phyloP scores from a whole-genome alignment of 176 grass and related monocot species.

The Oryza coarctata region DNA sequence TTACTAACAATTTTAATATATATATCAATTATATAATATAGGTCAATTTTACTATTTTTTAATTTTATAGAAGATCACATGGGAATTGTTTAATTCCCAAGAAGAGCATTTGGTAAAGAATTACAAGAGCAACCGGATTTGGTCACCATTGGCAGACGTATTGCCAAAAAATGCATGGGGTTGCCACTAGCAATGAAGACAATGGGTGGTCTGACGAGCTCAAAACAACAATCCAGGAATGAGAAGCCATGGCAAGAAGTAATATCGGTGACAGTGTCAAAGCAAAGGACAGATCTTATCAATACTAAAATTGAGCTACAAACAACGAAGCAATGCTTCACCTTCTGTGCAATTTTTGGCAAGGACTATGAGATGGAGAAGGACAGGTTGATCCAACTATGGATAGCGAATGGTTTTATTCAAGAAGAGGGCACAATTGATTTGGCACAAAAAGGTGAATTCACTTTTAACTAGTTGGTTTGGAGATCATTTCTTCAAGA shows the following conservation, averaged over 20 bases:
- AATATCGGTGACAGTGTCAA: neutral
- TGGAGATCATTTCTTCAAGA: conserved; percentile 37
- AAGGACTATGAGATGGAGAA: neutral
- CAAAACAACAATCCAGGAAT: neutral
- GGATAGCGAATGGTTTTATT: conserved; percentile 36
- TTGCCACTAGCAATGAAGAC: neutral
- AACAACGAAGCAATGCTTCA: conserved; percentile 18
- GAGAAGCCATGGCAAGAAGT: neutral
- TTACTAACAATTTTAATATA: too few relatives aligned
- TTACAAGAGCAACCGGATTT: neutral
- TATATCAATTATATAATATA: too few relatives aligned
- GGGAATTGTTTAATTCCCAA: conserved; percentile 31
- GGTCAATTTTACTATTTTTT: too few relatives aligned
- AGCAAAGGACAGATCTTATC: neutral
- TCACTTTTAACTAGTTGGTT: neutral
- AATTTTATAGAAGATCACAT: too few relatives aligned
- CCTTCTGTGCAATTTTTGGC: conserved; percentile 6
- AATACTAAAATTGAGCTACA: neutral
- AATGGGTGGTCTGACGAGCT: conserved; percentile 17
- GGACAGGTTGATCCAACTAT: conserved; percentile 16
- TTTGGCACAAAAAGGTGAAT: neutral
- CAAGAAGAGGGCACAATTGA: neutral
- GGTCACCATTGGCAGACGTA: neutral
- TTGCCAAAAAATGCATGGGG: neutral
- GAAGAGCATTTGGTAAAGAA: neutral